Evolutionary conservation across 1,284 basidiomycete species (phyloP).

Genomic region (Chalciporus piperatoides): DNA sequence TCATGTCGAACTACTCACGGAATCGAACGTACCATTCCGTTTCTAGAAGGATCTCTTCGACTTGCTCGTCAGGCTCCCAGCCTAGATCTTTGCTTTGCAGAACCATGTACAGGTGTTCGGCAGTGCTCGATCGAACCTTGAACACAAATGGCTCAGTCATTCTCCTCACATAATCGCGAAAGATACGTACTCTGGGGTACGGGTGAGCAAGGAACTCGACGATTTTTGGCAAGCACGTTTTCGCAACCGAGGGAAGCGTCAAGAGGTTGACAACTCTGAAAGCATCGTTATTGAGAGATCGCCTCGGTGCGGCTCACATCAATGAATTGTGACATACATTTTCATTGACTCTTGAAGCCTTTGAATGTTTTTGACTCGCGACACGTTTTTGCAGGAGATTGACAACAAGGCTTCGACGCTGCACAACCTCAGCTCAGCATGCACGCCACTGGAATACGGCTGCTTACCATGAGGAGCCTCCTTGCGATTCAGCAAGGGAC

Average conservation of each 20-base stretch:
- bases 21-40: conserved; percentile 66
- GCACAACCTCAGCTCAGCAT: conserved; percentile 25
- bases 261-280: conserved; percentile 63
- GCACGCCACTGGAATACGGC: conserved; percentile 19
- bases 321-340: conserved; percentile 51
- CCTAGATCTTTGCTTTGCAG: conserved; percentile 67
- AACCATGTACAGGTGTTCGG: conserved; percentile 76
- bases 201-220: conserved; percentile 66
- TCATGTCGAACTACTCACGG: conserved; percentile 7
- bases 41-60: conserved; percentile 76
- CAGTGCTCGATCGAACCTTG: conserved; percentile 74
- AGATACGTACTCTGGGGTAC: conserved; percentile 66
- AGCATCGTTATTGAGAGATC: conserved; percentile 16
- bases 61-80: conserved; percentile 55
- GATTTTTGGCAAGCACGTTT: conserved; percentile 47
- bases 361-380: conserved; percentile 73
- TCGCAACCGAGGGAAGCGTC: conserved; percentile 42
- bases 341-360: conserved; percentile 77
- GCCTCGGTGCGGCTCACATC: conserved; percentile 11
- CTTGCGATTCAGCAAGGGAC: conserved; percentile 40
- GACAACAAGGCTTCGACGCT: conserved; percentile 45
- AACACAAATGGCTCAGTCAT: conserved; percentile 5
- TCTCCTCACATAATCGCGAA: conserved; percentile 13
- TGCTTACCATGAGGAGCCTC: conserved; percentile 50
- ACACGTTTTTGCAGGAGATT: conserved; percentile 56